A percentile compares a stretch with the other conserved stretches of the same genome.
phyloP scores from a whole-genome alignment of 2,329 filamentous ascomycete species.

The Aspergillus hortae region DNA sequence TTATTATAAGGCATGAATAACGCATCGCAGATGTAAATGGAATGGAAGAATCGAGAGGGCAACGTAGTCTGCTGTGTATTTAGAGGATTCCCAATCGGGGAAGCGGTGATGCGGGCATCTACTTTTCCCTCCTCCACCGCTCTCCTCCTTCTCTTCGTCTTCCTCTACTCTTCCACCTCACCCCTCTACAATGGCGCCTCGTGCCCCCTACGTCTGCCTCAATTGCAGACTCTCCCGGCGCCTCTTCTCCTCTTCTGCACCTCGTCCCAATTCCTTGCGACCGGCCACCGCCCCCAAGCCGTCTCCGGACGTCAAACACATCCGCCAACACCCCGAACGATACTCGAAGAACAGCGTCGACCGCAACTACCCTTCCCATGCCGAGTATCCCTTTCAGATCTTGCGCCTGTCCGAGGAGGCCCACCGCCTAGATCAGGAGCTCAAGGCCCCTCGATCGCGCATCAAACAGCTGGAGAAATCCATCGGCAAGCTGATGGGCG shows the following conservation, averaged over 20 bases:
- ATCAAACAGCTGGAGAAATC: constrained; percentile 44
- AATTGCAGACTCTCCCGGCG: constrained; percentile 26
- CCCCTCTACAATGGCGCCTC: constrained; percentile 21
- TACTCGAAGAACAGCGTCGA: constrained; percentile 80
- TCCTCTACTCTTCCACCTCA: neutral
- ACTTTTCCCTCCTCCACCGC: constrained; percentile 1
- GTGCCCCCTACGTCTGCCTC: constrained; percentile 31
- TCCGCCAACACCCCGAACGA: constrained; percentile 76
- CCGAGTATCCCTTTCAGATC: constrained; percentile 52
- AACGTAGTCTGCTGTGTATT: constrained; percentile 23
- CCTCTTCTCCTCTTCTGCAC: constrained; percentile 15
- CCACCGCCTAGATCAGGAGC: constrained; percentile 35
- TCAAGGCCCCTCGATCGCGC: constrained; percentile 39
- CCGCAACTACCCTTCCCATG: constrained; percentile 69
- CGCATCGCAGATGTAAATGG: too few species aligned
- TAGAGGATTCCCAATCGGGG: constrained; percentile 10
- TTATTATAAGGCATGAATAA: too few species aligned
- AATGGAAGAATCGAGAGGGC: neutral
- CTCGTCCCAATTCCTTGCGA: constrained; percentile 36
- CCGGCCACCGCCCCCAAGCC: constrained; percentile 75
- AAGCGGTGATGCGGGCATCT: constrained; percentile 10
- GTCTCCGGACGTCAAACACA: constrained; percentile 79
- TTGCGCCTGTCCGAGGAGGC: constrained; percentile 38
- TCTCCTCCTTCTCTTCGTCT: neutral
- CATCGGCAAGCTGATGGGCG: constrained; percentile 33